phyloP scores from a whole-genome alignment of 192 early-diverging fungal genomes.

The Backusella liffmaniae region DNA sequence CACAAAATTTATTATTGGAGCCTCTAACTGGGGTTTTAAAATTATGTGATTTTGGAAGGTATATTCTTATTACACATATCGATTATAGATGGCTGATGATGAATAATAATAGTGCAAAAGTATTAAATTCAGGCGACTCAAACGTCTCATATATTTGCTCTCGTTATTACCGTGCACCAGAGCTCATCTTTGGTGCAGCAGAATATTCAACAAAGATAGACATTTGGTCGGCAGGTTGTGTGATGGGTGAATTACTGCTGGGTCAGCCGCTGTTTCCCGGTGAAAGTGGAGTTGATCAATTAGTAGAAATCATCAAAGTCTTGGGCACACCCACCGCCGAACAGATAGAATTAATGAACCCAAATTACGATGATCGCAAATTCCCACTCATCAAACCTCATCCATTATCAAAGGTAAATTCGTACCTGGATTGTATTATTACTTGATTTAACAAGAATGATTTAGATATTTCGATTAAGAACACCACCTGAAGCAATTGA shows the following conservation, averaged over 20 bases:
- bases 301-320: conserved; percentile 99
- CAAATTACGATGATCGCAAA: conserved; percentile 97
- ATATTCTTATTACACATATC: neutral
- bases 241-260: conserved; percentile 94
- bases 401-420: conserved; percentile 76
- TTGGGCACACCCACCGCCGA: conserved; percentile 95
- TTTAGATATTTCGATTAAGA: conserved; percentile 81
- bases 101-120: conserved; percentile 73
- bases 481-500: conserved; percentile 86
- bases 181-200: conserved; percentile 95
- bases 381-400: conserved; percentile 97
- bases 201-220: conserved; percentile 90
- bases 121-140: conserved; percentile 90
- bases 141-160: conserved; percentile 99
- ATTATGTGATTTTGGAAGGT: conserved; percentile 95
- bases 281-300: conserved; percentile 96
- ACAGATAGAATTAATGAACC: conserved; percentile 97
- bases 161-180: conserved; percentile 95
- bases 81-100: neutral
- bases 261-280: conserved; percentile 94
- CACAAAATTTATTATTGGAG: conserved; percentile 95
- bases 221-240: conserved; percentile 95
- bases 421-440: neutral
- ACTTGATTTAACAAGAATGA: too few relatives aligned
- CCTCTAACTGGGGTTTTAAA: conserved; percentile 90